Evolutionary conservation across 2,329 filamentous ascomycete species (phyloP), one percentile per base, ranked within the genome.

Genomic region (Beauveria caledonica): DNA sequence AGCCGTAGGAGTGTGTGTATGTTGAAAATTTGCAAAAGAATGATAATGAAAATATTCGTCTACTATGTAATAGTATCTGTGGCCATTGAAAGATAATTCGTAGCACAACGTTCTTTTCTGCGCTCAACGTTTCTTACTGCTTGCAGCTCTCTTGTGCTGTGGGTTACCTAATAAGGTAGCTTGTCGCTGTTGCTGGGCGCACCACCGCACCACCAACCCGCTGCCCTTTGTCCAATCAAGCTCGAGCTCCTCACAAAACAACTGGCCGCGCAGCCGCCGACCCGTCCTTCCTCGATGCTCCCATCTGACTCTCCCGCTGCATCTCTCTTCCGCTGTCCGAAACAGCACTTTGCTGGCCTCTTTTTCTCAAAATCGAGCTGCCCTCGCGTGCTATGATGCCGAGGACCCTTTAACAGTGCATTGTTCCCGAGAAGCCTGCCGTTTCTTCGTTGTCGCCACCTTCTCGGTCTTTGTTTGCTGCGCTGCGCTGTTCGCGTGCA

Each of bases 121-220:
- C 33, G 5, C 33, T 36, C 33, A 36, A 36, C 33, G 33, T 11
- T 36, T 36, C 33, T 6, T 36, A 36, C 33, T 36, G 33, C 44
- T 33, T 50, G 48, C 25, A 50, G 48, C 15, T 17, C 19, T 21
- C n/a, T 46, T 3, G 6, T 27, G 7, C 17, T 39, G 50, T 53
- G 50, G 50, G 29, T 36, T 50, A 36, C 33, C 11, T 23, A 23
- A 3, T 4, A 3, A 27, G 25, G 25, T n/a, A 55, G 53, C 53
- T 54, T n/a, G 52, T 45, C 42, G 42, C 36, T 59, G 57, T 59
- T 59, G 57, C 57, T 52, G 57, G 48, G 57, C 39, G 39, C 25
- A 59, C 57, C 33, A 36, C 33, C 33, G 33, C 33, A 52, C 29
- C 57, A 36, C 33, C 48, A 59, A 39, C 48, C 57, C 49, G 29